Conservation (phyloP, 768 basidiomycete genomes). For the Hydnomerulius pinastri region DNA sequence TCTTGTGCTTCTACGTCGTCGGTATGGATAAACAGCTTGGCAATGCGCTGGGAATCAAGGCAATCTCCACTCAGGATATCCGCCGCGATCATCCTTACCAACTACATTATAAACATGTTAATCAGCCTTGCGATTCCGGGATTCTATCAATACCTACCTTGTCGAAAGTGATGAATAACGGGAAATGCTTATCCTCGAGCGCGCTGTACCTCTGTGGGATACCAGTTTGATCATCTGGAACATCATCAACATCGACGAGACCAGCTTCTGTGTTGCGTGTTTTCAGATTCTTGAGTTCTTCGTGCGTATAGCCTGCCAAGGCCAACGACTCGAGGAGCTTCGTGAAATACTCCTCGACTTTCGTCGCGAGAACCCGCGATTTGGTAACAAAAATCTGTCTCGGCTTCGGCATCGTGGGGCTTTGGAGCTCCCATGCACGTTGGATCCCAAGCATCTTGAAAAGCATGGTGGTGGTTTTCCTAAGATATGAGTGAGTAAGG, state of each 20-base stretch:
- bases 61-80: not conserved
- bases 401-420: no score
- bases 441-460: conserved; percentile 71
- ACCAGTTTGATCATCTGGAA: conserved; percentile 51
- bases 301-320: no score
- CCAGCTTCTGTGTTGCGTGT: conserved; percentile 43
- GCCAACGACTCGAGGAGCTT: no score
- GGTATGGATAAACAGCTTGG: conserved; percentile 1
- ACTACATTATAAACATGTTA: not conserved
- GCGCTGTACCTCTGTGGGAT: no score
- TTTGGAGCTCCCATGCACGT: no score
- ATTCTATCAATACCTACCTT: no score
- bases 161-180: conserved; percentile 64
- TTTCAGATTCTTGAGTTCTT: no score
- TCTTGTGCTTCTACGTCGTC: not conserved
- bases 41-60: not conserved
- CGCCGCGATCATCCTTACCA: conserved; percentile 9
- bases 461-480: conserved; percentile 71
- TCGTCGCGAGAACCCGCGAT: no score
- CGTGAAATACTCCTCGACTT: no score
- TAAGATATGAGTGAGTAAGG: conserved; percentile 16
- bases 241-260: conserved; percentile 22
- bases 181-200: conserved; percentile 59
- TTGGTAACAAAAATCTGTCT: no score
- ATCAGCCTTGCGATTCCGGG: conserved; percentile 25